Conservation (phyloP, 2,329 filamentous ascomycete genomes). For the Penicillium sp. region DNA sequence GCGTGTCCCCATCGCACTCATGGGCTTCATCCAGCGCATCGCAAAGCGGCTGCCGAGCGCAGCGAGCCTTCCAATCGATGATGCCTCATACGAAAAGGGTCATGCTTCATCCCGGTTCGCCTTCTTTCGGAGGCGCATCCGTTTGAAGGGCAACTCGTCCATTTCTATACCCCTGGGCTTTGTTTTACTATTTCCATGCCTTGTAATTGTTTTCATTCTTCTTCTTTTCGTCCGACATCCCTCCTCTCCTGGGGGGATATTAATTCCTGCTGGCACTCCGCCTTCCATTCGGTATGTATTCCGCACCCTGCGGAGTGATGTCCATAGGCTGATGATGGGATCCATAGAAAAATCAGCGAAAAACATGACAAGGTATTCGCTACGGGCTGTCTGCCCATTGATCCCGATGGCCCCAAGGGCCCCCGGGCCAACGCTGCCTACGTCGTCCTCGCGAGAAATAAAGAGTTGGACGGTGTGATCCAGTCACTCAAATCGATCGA, state of each 20-base stretch:
- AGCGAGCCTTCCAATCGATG: conserved; percentile 44
- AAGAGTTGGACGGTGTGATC: conserved; percentile 91
- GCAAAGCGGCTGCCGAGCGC: conserved; percentile 48
- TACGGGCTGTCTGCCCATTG: conserved; percentile 71
- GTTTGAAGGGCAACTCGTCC: conserved; percentile 83
- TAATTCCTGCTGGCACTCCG: conserved; percentile 82
- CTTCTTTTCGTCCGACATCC: conserved; percentile 85
- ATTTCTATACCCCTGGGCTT: conserved; percentile 89
- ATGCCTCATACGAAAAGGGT: conserved; percentile 43
- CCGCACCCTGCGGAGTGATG: neutral
- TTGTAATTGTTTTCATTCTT: conserved; percentile 85
- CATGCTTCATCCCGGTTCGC: conserved; percentile 53
- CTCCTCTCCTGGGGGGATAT: conserved; percentile 69
- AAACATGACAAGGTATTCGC: conserved; percentile 96
- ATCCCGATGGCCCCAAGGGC: conserved; percentile 50
- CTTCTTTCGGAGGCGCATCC: conserved; percentile 80
- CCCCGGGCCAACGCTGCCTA: conserved; percentile 91
- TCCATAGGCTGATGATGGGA: neutral
- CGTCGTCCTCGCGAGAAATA: conserved; percentile 90
- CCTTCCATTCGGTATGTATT: conserved; percentile 74
- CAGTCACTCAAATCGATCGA: conserved; percentile 98
- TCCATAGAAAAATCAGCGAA: conserved; percentile 82
- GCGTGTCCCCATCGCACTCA: conserved; percentile 34
- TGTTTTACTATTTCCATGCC: conserved; percentile 84
- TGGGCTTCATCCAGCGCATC: conserved; percentile 51